These are phyloP conservation scores for Limnomonas spitsbergensis DNA, from an alignment of 139 green algal genomes.

Conservation along the genomic window DNA sequence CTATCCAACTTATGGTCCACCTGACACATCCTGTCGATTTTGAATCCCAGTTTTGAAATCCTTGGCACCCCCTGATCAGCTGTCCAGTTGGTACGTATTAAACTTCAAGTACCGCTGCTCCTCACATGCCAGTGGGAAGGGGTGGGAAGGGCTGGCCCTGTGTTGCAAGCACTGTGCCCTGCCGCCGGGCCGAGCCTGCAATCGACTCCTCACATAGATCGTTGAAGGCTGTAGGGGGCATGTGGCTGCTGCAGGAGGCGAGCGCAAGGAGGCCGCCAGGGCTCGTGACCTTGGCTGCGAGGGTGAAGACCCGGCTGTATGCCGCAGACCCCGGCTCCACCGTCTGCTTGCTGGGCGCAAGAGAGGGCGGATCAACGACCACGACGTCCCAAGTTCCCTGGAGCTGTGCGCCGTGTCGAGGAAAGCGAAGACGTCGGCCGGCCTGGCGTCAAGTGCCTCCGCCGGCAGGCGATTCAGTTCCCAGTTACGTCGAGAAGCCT, in stretches of 20 bases:
- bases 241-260: conserved; percentile 50
- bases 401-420: conserved; percentile 36
- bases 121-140: conserved; percentile 38
- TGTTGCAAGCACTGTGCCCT: background rate
- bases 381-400: conserved; percentile 27
- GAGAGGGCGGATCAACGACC: conserved; percentile 35
- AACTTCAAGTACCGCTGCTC: conserved; percentile 62
- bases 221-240: conserved; percentile 32
- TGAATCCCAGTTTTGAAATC: no score
- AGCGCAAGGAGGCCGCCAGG: conserved; percentile 42
- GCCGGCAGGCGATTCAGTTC: conserved; percentile 41
- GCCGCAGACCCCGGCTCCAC: conserved; percentile 32
- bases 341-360: conserved; percentile 43
- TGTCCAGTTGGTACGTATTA: conserved; percentile 33
- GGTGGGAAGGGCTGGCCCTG: conserved; percentile 47
- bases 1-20: no score
- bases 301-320: conserved; percentile 40
- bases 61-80: no score
- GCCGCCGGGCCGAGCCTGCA: background rate
- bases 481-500: conserved; percentile 43
- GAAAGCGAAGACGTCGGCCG: conserved; percentile 49
- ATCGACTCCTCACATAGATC: conserved; percentile 24
- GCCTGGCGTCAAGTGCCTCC: conserved; percentile 11
- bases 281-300: conserved; percentile 13
- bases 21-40: no score